Evolutionary conservation across 257 asterid genomes (phyloP), one percentile per base, ranked within the genome.

Genomic region (Przewalskia tangutica): DNA sequence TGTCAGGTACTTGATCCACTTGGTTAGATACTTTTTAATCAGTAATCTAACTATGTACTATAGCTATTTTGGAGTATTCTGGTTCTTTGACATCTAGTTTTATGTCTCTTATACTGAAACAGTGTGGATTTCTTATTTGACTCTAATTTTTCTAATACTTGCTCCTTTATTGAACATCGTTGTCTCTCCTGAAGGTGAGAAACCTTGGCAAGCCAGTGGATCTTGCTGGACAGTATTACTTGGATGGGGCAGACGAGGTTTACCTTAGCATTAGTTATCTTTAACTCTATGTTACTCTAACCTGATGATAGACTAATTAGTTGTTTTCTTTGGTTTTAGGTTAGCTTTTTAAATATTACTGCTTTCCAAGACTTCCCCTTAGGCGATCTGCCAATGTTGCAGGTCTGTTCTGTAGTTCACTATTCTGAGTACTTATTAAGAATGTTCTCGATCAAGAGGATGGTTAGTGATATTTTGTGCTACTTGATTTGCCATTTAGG

Each of bases 241-340:
- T 66, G 84, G 97, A 95, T 85, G 99, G 99, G 83, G 99, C 99
- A 77, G 99, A 95, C 85, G 99, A 94, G 98, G 99, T 94, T 89
- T 84, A 84, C 42, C 84, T 79, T 55, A 60, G 66, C 73, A 64
- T 85, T 23, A 40, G 34, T 81, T 40, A 68, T 17, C 46, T n/a
- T 4, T 8, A 13, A 17, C 60, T 23, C 14, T 27, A 60, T 78
- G 81, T 77, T 71, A 23, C 34, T 82, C 32, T 55, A 56, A 17
- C 34, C 71, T 70, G 77, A 59, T 27, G 44, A 68, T 80, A 44
- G 6, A 79, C 75, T 18, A 32, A 83, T 62, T 66, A 65, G 36
- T 14, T 18, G 12, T 20, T 56, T 7, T 77, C 7, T 82, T 38
- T 81, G 42, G 27, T 84, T 87, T 65, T 93, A 95, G 99, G 89